Percentiles rank a stretch among this genome's conserved stretches.
Evolutionary conservation across 2,329 filamentous ascomycete species (phyloP).

Genomic region (Epichloe typhina): DNA sequence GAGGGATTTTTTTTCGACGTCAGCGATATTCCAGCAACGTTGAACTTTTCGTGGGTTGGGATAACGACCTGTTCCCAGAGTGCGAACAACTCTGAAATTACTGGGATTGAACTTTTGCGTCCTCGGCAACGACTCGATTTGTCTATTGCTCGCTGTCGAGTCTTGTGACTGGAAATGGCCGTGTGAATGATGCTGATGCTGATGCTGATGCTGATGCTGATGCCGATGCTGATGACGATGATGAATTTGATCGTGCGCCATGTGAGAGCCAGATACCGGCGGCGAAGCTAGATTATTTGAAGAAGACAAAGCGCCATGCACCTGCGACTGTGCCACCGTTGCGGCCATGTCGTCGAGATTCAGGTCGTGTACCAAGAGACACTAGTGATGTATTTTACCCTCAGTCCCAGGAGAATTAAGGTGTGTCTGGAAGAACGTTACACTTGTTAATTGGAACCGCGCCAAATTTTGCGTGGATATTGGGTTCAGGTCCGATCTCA

Average conservation of each 20-base stretch:
- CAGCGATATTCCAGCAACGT: no score
- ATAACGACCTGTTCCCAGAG: conserved; percentile 54
- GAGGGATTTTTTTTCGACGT: background rate
- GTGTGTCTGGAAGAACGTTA: background rate
- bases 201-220: background rate
- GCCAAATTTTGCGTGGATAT: background rate
- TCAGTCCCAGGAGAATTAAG: background rate
- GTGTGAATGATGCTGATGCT: background rate
- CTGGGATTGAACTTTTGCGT: conserved; percentile 19
- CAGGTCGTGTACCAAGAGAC: background rate
- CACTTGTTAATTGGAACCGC: background rate
- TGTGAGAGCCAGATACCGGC: conserved; percentile 6
- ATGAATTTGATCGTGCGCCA: background rate
- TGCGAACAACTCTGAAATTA: conserved; percentile 63
- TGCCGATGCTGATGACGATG: background rate
- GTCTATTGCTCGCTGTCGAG: background rate
- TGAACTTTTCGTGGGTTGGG: background rate
- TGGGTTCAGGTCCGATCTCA: conserved; percentile 6
- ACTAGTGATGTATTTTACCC: background rate
- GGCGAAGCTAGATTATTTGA: conserved; percentile 8
- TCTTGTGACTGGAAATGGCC: conserved; percentile 1
- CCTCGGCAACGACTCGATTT: conserved; percentile 12
- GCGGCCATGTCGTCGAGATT: conserved; percentile 15
- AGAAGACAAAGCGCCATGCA: conserved; percentile 8
- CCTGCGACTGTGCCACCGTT: conserved; percentile 20